Conservation (phyloP, 129 eudicot species). For the Rutidosis leptorrhynchoides region DNA sequence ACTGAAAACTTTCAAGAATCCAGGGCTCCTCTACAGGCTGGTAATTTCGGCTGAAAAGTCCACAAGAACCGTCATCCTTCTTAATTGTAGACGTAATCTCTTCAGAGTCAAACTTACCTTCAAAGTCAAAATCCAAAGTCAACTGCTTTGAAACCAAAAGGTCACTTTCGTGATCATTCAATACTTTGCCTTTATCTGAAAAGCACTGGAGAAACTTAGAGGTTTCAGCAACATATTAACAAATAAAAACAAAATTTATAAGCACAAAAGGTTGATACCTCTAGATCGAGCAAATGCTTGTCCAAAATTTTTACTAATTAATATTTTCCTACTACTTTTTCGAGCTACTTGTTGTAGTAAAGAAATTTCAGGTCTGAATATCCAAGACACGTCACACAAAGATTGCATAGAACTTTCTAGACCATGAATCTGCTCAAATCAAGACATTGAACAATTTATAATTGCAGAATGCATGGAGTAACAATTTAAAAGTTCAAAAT, state of each 20-base stretch:
- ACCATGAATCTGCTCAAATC: conserved; percentile 41
- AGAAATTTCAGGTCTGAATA: conserved; percentile 37
- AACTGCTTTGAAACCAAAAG: conserved; percentile 43
- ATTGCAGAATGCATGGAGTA: background rate
- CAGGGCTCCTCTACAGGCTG: conserved; percentile 87
- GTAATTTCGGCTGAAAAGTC: conserved; percentile 28
- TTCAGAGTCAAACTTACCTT: conserved; percentile 21
- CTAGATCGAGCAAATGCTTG: conserved; percentile 39
- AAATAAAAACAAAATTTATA: background rate
- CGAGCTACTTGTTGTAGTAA: conserved; percentile 31
- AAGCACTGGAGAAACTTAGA: conserved; percentile 86
- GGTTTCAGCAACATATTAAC: conserved; percentile 67
- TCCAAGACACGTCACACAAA: conserved; percentile 39
- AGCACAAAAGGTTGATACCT: conserved; percentile 51
- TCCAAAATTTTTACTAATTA: conserved; percentile 27
- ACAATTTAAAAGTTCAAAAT: background rate
- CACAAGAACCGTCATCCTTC: conserved; percentile 9
- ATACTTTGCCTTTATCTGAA: conserved; percentile 62
- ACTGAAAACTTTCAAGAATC: conserved; percentile 42
- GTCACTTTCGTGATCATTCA: conserved; percentile 34
- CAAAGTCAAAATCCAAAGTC: conserved; percentile 30
- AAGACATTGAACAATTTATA: background rate
- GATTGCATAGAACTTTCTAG: conserved; percentile 38
- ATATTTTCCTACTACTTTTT: conserved; percentile 36
- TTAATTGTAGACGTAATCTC: conserved; percentile 2